These are phyloP conservation scores for Orbilia brochopaga DNA, from an alignment of 2,329 filamentous ascomycete genomes.

Conservation along the genomic window DNA sequence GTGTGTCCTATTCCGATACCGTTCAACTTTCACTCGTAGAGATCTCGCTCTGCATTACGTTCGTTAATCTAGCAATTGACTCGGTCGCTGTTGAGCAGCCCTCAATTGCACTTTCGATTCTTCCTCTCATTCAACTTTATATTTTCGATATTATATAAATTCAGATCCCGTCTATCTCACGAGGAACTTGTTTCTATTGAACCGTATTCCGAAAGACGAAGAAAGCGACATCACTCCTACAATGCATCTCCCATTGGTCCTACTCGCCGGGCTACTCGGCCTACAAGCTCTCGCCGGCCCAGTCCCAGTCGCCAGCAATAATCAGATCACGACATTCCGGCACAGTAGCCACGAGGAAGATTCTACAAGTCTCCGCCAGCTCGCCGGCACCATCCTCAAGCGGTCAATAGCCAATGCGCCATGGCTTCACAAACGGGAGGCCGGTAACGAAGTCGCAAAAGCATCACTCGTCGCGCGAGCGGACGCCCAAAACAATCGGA, in stretches of 20 bases:
- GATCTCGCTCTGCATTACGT: too few relatives aligned
- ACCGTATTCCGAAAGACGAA: too few relatives aligned
- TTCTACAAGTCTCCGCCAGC: neutral
- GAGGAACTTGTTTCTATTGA: too few relatives aligned
- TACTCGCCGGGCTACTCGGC: constrained; percentile 37
- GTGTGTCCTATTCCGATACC: neutral
- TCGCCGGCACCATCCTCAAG: constrained; percentile 11
- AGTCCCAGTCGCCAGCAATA: constrained; percentile 16
- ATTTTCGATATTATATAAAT: too few relatives aligned
- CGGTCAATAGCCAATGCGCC: constrained; percentile 1
- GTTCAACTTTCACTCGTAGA: too few relatives aligned
- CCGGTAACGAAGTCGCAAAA: neutral
- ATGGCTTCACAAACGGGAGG: neutral
- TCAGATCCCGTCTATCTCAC: too few relatives aligned
- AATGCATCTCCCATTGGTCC: constrained; percentile 20
- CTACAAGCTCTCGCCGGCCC: constrained; percentile 33
- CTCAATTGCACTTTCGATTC: too few relatives aligned
- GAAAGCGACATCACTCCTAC: neutral
- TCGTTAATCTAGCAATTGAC: too few relatives aligned
- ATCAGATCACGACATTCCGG: constrained; percentile 28
- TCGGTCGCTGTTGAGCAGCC: too few relatives aligned
- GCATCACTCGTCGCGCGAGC: neutral
- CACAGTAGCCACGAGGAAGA: constrained; percentile 11
- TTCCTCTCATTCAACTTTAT: too few relatives aligned
- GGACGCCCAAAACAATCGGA: neutral